Evolutionary conservation across 768 basidiomycete genomes (phyloP).

Genomic region (Leccinum truebloodii): DNA sequence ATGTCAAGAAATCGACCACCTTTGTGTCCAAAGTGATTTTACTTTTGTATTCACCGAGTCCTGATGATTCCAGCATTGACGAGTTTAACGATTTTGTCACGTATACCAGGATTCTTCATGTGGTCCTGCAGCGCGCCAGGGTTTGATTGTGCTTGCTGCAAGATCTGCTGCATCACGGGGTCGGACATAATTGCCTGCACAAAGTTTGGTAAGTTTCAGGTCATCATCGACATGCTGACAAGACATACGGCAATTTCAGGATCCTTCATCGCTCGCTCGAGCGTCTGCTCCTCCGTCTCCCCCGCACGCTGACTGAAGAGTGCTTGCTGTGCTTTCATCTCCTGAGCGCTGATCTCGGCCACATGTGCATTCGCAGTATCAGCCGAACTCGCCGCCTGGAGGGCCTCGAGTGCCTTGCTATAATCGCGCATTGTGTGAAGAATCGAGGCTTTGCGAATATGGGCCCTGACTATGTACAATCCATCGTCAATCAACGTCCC

Average conservation of each 20-base stretch:
- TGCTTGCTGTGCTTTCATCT: conserved; percentile 80
- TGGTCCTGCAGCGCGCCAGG: conserved; percentile 91
- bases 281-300: conserved; percentile 91
- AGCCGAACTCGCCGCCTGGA: conserved; percentile 72
- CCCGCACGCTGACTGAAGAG: conserved; percentile 74
- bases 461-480: conserved; percentile 68
- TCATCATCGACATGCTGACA: not conserved
- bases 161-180: conserved; percentile 90
- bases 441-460: conserved; percentile 90
- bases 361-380: conserved; percentile 85
- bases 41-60: conserved; percentile 55
- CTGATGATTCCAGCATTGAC: conserved; percentile 92
- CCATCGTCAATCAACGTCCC: not conserved
- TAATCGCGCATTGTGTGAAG: conserved; percentile 90
- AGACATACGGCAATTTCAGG: conserved; percentile 86
- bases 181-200: conserved; percentile 80
- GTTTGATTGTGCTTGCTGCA: conserved; percentile 91
- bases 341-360: conserved; percentile 78
- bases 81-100: conserved; percentile 83
- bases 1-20: conserved; percentile 17
- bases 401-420: conserved; percentile 80
- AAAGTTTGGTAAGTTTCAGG: conserved; percentile 8
- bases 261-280: conserved; percentile 94
- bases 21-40: conserved; percentile 12
- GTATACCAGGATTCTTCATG: conserved; percentile 88